These are phyloP conservation scores for Camellia granthamiana DNA, from an alignment of 148 eudicot genomes.

Conservation along the genomic window DNA sequence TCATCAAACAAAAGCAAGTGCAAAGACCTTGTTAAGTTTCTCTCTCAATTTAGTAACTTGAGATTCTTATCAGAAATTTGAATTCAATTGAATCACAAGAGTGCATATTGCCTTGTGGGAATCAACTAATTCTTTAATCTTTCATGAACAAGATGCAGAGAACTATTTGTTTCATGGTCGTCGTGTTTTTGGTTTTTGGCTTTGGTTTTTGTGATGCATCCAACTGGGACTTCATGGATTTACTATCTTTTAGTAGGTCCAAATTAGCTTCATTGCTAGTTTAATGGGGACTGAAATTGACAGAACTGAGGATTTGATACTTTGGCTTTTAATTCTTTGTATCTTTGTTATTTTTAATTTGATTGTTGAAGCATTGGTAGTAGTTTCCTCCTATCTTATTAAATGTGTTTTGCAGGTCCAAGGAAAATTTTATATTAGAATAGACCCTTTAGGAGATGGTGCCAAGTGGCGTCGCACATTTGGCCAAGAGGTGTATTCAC, in stretches of 20 bases:
- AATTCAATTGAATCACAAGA: neutral
- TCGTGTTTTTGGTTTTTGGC: neutral
- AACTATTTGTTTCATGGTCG: neutral
- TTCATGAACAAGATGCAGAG: neutral
- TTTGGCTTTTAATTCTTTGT: neutral
- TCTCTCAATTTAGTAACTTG: neutral
- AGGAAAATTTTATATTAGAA: conserved; percentile 76
- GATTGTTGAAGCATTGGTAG: neutral
- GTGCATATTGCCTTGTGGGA: neutral
- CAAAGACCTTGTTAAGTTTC: neutral
- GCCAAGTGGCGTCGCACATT: conserved; percentile 92
- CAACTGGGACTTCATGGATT: neutral
- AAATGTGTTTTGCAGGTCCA: conserved; percentile 51
- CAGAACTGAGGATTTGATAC: neutral
- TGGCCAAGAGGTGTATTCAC: conserved; percentile 95
- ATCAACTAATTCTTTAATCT: neutral
- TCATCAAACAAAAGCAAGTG: neutral
- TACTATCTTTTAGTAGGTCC: neutral
- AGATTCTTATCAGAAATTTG: neutral
- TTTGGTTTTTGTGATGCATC: neutral
- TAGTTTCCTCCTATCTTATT: neutral
- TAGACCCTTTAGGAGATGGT: conserved; percentile 85
- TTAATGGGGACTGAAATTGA: neutral
- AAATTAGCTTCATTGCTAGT: neutral
- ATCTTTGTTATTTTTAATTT: neutral